A percentile compares a stretch with the other conserved stretches of the same genome.
Conservation (phyloP, 73 alveolate genomes). For the Uronychia binucleata region DNA sequence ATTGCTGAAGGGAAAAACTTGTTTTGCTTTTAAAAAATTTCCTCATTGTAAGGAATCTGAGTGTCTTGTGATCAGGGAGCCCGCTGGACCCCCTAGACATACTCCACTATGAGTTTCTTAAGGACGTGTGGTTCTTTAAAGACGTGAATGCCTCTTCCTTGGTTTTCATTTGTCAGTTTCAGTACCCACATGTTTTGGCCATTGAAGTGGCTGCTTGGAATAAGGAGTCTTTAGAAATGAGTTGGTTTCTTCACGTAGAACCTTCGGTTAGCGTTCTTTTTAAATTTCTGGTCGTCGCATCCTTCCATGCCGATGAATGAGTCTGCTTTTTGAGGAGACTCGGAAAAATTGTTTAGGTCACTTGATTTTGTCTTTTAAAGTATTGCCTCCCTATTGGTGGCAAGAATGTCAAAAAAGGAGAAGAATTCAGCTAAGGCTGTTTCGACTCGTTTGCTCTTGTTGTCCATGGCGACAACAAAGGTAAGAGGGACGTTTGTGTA, state of each 20-base stretch:
- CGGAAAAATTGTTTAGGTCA: not conserved
- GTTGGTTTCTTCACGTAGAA: not conserved
- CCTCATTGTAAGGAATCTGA: too few species aligned
- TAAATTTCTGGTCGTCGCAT: not conserved
- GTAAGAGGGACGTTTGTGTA: conserved; percentile 29
- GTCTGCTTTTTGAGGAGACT: not conserved
- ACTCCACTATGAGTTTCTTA: not conserved
- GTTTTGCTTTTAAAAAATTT: not conserved
- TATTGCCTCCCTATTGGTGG: not conserved
- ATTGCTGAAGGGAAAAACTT: too few species aligned
- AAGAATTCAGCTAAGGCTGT: not conserved
- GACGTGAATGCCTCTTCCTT: conserved; percentile 83
- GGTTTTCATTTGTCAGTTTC: conserved; percentile 67
- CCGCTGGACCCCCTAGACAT: not conserved
- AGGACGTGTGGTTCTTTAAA: not conserved
- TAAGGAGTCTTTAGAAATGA: not conserved
- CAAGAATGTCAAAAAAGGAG: not conserved
- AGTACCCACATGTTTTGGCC: conserved; percentile 78
- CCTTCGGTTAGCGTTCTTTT: not conserved
- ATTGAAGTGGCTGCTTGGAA: conserved; percentile 58
- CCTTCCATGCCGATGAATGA: not conserved
- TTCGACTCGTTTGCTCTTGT: not conserved
- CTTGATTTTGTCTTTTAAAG: not conserved
- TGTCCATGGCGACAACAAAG: conserved; percentile 6
- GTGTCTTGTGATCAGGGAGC: too few species aligned